Conservation (phyloP, 495 filamentous ascomycete species). For the Penicillium bialowiezense region DNA sequence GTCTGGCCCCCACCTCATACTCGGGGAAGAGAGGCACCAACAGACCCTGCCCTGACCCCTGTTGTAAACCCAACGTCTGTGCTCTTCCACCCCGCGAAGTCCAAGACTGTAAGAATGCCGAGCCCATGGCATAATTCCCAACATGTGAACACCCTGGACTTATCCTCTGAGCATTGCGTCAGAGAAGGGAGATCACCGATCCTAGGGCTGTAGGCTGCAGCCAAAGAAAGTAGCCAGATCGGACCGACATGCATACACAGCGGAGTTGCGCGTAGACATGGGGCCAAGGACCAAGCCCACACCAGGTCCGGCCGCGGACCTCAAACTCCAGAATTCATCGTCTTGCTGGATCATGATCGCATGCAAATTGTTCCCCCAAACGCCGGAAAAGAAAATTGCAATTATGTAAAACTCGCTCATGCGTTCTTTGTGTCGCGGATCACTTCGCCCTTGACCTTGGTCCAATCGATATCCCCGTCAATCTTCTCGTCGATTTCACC, state of each 20-base stretch:
- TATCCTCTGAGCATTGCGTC: not conserved
- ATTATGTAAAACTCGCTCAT: conserved; percentile 34
- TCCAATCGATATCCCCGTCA: conserved; percentile 87
- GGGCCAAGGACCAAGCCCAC: conserved; percentile 2
- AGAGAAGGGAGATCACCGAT: not conserved
- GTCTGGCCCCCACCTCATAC: conserved; percentile 1
- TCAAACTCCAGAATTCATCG: conserved; percentile 4
- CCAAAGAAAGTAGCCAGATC: not conserved
- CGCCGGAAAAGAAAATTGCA: conserved; percentile 11
- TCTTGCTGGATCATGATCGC: conserved; percentile 7
- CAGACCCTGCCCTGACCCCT: not conserved
- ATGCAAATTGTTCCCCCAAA: conserved; percentile 20
- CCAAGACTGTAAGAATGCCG: conserved; percentile 12
- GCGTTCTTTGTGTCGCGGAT: conserved; percentile 80
- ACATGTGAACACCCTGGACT: conserved; percentile 5
- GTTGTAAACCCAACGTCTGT: conserved; percentile 5
- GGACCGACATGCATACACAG: not conserved
- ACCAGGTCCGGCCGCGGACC: not conserved
- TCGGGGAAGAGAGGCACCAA: not conserved
- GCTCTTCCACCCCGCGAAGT: conserved; percentile 6
- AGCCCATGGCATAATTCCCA: conserved; percentile 5
- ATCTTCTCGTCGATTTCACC: conserved; percentile 87
- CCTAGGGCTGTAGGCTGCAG: not conserved
- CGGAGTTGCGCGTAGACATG: not conserved
- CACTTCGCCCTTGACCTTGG: conserved; percentile 78